phyloP scores from a whole-genome alignment of 2,329 filamentous ascomycete species.

The Penicillium digitatum region DNA sequence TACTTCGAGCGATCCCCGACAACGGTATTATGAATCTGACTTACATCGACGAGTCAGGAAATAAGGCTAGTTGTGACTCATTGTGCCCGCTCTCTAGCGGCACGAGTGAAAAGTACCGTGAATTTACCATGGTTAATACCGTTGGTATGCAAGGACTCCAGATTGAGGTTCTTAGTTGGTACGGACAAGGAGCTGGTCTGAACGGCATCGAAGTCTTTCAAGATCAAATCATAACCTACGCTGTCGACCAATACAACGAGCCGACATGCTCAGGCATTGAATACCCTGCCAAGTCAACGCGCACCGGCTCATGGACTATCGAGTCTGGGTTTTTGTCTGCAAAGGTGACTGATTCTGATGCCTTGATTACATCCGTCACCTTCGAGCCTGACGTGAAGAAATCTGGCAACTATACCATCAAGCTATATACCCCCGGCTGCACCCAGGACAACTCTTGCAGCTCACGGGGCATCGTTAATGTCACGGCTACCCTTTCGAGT shows the following conservation, averaged over 20 bases:
- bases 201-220: conserved; percentile 83
- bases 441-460: conserved; percentile 70
- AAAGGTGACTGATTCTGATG: conserved; percentile 55
- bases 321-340: conserved; percentile 73
- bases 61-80: conserved; percentile 69
- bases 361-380: conserved; percentile 63
- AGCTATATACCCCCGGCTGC: conserved; percentile 90
- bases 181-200: conserved; percentile 78
- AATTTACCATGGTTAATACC: conserved; percentile 83
- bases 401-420: conserved; percentile 86
- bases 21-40: conserved; percentile 96
- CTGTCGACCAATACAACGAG: conserved; percentile 83
- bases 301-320: conserved; percentile 70
- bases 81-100: conserved; percentile 79
- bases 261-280: conserved; percentile 68
- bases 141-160: conserved; percentile 86
- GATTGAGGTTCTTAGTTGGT: conserved; percentile 82
- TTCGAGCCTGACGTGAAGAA: conserved; percentile 73
- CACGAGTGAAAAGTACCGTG: conserved; percentile 65
- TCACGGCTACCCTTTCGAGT: conserved; percentile 67
- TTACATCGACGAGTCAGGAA: conserved; percentile 70
- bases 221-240: conserved; percentile 79
- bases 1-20: conserved; percentile 78
- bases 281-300: conserved; percentile 62
- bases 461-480: conserved; percentile 73